Percentiles rank a stretch among this genome's conserved stretches.
phyloP scores from a whole-genome alignment of 2,329 filamentous ascomycete genomes.

The Arachnomyces sp. region DNA sequence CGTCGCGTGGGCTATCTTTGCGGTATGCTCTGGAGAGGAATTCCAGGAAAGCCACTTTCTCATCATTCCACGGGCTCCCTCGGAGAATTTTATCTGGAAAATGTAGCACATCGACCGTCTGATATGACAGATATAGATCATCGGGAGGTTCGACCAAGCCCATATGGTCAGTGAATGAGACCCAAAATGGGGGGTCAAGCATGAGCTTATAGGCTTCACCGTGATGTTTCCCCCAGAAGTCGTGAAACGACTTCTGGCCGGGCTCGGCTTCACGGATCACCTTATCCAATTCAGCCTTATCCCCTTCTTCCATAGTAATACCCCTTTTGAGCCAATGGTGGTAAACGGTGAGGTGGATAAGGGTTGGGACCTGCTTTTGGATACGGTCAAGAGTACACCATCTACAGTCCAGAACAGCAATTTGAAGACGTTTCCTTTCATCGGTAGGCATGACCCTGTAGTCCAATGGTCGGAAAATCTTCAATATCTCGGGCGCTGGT shows the following conservation, averaged over 20 bases:
- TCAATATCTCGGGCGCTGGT: conserved; percentile 16
- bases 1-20: too few relatives aligned
- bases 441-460: conserved; percentile 22
- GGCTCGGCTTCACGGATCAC: too few relatives aligned
- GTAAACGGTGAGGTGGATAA: conserved; percentile 27
- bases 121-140: conserved; percentile 5
- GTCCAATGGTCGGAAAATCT: conserved; percentile 27
- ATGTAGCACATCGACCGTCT: conserved; percentile 14
- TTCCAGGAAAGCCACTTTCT: conserved; percentile 27
- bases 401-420: conserved; percentile 25
- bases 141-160: conserved; percentile 8
- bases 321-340: conserved; percentile 23
- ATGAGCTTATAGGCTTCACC: conserved; percentile 8
- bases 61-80: conserved; percentile 20
- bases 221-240: conserved; percentile 4
- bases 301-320: too few relatives aligned
- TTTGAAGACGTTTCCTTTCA: conserved; percentile 27
- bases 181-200: conserved; percentile 5
- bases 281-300: too few relatives aligned
- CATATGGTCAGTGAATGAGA: conserved; percentile 15
- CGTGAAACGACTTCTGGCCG: too few relatives aligned
- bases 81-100: conserved; percentile 26
- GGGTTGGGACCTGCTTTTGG: conserved; percentile 23
- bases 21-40: conserved; percentile 25
- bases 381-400: conserved; percentile 34